These are phyloP conservation scores for Cymbomonas tetramitiformis DNA, from an alignment of 139 green algal genomes.

Conservation along the genomic window DNA sequence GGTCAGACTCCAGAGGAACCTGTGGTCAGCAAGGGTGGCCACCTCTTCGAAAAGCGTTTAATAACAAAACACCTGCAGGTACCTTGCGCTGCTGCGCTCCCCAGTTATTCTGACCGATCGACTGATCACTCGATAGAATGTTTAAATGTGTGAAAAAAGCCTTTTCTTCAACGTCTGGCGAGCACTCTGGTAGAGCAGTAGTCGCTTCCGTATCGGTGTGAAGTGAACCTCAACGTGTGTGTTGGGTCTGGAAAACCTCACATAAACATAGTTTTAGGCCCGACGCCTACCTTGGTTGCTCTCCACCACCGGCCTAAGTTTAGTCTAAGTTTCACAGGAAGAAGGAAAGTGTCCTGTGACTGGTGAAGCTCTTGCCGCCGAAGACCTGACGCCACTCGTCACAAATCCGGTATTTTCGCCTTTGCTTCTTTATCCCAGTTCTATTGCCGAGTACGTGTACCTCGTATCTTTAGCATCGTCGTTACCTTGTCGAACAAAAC, in stretches of 20 bases:
- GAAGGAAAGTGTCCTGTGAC: conserved; percentile 55
- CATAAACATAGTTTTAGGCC: no score
- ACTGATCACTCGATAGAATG: conserved; percentile 50
- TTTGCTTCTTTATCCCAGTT: no score
- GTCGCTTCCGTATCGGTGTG: not conserved
- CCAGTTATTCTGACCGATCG: conserved; percentile 53
- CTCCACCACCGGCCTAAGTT: no score
- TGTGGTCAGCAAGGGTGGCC: conserved; percentile 69
- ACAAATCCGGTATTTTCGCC: conserved; percentile 6
- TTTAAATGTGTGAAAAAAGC: conserved; percentile 54
- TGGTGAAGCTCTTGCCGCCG: conserved; percentile 39
- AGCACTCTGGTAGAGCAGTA: not conserved
- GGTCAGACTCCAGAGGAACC: conserved; percentile 71
- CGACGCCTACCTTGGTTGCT: no score
- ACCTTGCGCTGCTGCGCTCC: conserved; percentile 22
- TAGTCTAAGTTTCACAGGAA: no score
- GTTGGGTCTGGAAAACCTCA: not conserved
- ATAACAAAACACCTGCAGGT: conserved; percentile 61
- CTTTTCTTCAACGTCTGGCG: not conserved
- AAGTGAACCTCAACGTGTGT: not conserved
- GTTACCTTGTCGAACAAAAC: no score
- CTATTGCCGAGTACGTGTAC: no score
- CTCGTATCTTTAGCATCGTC: no score
- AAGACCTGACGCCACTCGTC: conserved; percentile 72
- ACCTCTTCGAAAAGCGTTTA: conserved; percentile 75